Evolutionary conservation across 2,329 filamentous ascomycete species (phyloP), one percentile per base, ranked within the genome.

Genomic region (Juglanconis juglandina): DNA sequence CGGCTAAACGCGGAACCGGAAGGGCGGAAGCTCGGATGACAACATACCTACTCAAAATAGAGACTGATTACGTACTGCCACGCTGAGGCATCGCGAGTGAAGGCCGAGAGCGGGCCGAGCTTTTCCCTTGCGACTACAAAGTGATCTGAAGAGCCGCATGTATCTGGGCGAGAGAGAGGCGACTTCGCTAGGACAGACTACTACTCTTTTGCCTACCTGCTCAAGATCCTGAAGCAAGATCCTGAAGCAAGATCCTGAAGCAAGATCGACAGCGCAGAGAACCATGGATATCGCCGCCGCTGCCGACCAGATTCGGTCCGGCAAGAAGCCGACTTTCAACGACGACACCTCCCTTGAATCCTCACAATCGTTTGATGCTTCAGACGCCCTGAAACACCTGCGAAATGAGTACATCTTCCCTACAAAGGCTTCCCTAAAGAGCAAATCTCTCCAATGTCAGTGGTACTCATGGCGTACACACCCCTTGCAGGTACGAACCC

Each of bases 401-500:
- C 83, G 91, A 37, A 75, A 85, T 32, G 83, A 94, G 66, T 96
- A 94, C 71, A 81, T 89, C 52, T 87, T 96, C 50, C 92, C 92
- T 0, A 89, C 88, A 3, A 91, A 87, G 71, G 78, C 77, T 9
- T 90, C 92, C 46, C 74, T 95, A 50, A 87, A 82, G 70, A 83
- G 88, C 65, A 87, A 79, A 64, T 84, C 81, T 0, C 72, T 90
- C 9, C 73, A 78, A 11, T 17, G 39, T 51, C 13, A 35, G 47
- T 30, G 5, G 24, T 17, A 10, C 37, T 14, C 2, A 17, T 4
- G 8, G 24, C 5, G 34, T 13, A 10, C 17, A 5, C 24, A 24
- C 24, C 24, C 24, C 24, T 24, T 24, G 24, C 46, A 32, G 17
- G 7, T 3, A 48, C 46, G 9, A 24, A 32, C 46, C 9, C 24